Evolutionary conservation across 768 basidiomycete genomes (phyloP).

Genomic region (Suillus subaureus): DNA sequence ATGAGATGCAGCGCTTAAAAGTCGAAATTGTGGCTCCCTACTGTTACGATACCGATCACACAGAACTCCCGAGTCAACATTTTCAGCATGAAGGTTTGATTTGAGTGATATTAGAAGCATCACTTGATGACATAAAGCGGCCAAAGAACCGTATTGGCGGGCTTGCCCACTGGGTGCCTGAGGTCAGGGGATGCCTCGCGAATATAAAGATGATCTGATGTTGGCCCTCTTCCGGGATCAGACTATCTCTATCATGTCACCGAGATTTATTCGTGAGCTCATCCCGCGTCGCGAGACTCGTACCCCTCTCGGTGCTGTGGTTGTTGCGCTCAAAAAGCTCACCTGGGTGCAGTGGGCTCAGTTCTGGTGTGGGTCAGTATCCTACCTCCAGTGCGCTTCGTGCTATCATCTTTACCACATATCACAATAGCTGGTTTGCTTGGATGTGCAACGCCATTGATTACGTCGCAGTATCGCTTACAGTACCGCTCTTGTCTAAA

Average conservation of each 20-base stretch:
- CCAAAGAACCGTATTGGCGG: background rate
- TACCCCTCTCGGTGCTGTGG: slow-evolving; percentile 40
- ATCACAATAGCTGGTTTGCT: slow-evolving; percentile 63
- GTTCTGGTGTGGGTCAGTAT: slow-evolving; percentile 58
- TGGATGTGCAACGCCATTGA: slow-evolving; percentile 90
- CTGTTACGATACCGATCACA: background rate
- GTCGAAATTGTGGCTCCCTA: background rate
- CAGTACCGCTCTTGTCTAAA: slow-evolving; percentile 44
- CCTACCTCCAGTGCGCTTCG: background rate
- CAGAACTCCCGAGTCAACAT: background rate
- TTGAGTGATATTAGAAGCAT: background rate
- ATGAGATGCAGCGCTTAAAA: background rate
- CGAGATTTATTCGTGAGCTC: slow-evolving; percentile 52
- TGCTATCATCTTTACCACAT: background rate
- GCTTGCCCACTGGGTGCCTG: background rate
- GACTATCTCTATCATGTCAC: slow-evolving; percentile 39
- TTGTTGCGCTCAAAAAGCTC: slow-evolving; percentile 46
- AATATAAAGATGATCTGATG: background rate
- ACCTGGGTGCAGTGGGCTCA: slow-evolving; percentile 59
- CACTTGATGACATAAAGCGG: background rate
- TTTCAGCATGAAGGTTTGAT: background rate
- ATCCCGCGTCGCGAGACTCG: slow-evolving; percentile 49
- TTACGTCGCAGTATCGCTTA: slow-evolving; percentile 73
- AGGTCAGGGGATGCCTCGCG: too few relatives aligned
- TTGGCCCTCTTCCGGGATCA: background rate